These are phyloP conservation scores for Anthostomella pinea DNA, from an alignment of 2,329 filamentous ascomycete species.

Conservation along the genomic window DNA sequence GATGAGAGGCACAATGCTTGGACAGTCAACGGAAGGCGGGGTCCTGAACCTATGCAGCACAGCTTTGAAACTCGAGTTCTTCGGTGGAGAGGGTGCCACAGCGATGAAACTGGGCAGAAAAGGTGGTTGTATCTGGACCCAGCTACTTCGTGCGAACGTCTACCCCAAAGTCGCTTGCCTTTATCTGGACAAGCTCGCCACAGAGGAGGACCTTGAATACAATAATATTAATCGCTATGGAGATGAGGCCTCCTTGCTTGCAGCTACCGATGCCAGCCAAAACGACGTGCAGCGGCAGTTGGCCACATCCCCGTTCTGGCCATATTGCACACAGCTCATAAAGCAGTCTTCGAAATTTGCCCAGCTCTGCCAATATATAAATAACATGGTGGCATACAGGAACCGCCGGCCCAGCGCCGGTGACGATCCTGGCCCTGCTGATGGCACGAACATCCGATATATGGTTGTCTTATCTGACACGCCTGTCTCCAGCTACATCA, in stretches of 20 bases:
- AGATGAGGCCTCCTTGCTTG: no score
- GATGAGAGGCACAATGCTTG: constrained; percentile 1
- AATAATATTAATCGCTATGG: constrained; percentile 2
- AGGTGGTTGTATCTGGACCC: no score
- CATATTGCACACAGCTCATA: not conserved
- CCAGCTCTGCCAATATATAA: constrained; percentile 2
- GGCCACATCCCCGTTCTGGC: constrained; percentile 4
- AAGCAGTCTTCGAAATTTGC: constrained; percentile 1
- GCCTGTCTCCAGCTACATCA: no score
- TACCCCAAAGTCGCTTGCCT: no score
- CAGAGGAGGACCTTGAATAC: not conserved
- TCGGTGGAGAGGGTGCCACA: no score
- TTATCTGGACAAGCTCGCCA: not conserved
- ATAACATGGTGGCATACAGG: constrained; percentile 3
- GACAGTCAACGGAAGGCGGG: not conserved
- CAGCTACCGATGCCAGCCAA: no score
- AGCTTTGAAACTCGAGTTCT: constrained; percentile 3
- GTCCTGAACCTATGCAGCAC: constrained; percentile 2
- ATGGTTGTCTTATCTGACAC: constrained; percentile 8
- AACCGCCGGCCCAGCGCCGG: not conserved
- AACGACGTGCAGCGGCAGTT: no score
- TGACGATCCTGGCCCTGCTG: constrained; percentile 3
- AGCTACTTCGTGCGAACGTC: no score
- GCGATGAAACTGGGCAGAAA: no score
- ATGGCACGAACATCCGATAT: constrained; percentile 5